Evolutionary conservation across 2,329 filamentous ascomycete genomes (phyloP), one percentile per base, ranked within the genome.

Genomic region (Lachnellula occidentalis): DNA sequence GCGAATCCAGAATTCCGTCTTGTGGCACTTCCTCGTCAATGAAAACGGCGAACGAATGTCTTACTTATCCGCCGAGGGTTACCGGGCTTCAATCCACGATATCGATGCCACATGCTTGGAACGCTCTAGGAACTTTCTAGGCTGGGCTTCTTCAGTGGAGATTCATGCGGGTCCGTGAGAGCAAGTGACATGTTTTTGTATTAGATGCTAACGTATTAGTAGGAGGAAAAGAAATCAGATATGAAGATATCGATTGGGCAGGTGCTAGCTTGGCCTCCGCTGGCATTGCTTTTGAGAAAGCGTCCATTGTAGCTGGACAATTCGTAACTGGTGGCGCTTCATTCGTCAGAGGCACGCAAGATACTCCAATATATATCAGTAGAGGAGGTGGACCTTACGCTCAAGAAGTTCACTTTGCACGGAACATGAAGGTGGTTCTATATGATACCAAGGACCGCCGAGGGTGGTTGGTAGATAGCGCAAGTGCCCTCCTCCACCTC

Each of bases 391-490:
- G 6, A 17, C 34, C 39, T 8, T 50, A 55, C 31, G 5, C 11
- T 5, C 17, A 11, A 21, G 17, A 51, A 19, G 19, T 55, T 19
- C 12, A 47, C 7, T 12, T n/a, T 27, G 42, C 42, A 11, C 14
- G 19, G 1, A 53, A 31, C 3, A 53, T 49, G 2, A 17, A 52
- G 9, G 55, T 59, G 3, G 37, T 57, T 6, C 15, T 58, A 6
- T 59, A 47, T 24, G 58, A 59, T 43, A 37, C 24, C 2, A 15
- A 22, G 24, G 55, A 53, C 7, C 41, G 45, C 2, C 14, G 52
- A 15, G 58, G 54, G 2, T 59, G 58, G 58, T 19, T 59, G 5
- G 34, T 58, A 4, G 48, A 59, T 46, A 55, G 58, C 1, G 39
- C 50, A 14, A 54, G 45, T 45, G 57, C 57, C 19, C 31, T 59